These are phyloP conservation scores for Litchi chinensis DNA, from an alignment of 345 rosid genomes.

Conservation along the genomic window DNA sequence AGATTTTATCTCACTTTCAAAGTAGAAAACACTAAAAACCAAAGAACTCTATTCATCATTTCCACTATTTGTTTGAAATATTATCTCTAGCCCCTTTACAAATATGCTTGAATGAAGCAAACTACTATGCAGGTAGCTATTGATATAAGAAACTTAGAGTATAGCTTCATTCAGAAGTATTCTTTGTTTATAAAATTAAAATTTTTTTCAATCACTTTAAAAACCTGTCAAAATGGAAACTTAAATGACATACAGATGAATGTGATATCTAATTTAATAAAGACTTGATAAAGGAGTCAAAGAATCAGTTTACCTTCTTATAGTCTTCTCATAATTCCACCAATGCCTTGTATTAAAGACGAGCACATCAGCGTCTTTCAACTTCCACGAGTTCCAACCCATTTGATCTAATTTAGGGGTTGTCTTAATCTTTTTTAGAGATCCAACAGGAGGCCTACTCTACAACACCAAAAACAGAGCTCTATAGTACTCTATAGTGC, in stretches of 20 bases:
- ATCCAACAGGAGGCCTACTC: constrained; percentile 71
- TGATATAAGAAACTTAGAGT: neutral
- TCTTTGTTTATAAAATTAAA: neutral
- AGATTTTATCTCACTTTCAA: neutral
- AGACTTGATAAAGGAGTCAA: constrained; percentile 6
- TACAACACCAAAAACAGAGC: constrained; percentile 82
- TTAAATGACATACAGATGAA: neutral
- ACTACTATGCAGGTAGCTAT: neutral
- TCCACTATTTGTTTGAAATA: neutral
- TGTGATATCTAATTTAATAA: neutral
- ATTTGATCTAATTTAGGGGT: constrained; percentile 78
- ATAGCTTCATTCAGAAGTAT: neutral
- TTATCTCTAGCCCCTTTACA: neutral
- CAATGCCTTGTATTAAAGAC: constrained; percentile 91
- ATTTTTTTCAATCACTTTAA: neutral
- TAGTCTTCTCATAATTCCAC: constrained; percentile 96
- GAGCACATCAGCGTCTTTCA: constrained; percentile 79
- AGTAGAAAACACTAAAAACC: neutral
- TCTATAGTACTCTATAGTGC: constrained; percentile 87
- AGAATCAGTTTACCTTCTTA: constrained; percentile 58
- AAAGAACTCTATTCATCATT: neutral
- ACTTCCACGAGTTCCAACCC: constrained; percentile 74
- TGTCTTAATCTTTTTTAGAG: constrained; percentile 50
- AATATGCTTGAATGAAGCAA: neutral
- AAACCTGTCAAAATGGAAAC: neutral